Evolutionary conservation across 2,329 filamentous ascomycete species (phyloP).

Genomic region (Eutypa lata): DNA sequence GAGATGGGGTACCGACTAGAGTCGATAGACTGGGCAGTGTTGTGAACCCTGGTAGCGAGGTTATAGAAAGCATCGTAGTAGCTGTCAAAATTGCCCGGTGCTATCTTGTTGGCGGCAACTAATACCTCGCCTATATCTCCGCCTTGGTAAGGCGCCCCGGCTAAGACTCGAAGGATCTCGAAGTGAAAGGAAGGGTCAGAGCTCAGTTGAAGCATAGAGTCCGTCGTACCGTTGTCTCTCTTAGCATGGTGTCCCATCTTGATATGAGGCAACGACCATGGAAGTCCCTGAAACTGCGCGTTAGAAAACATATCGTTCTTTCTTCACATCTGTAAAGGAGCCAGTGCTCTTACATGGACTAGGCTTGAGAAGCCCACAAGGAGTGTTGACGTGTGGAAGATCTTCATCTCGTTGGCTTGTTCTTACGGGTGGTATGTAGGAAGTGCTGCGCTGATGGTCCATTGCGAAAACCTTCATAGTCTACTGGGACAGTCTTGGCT

Average conservation of each 20-base stretch:
- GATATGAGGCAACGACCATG: conserved; percentile 1
- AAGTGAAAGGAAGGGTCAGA: conserved; percentile 22
- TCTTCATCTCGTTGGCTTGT: conserved; percentile 5
- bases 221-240: conserved; percentile 8
- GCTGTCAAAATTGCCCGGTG: conserved; percentile 22
- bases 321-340: neutral
- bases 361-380: conserved; percentile 6
- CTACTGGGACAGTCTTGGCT: too few relatives aligned
- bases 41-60: conserved; percentile 18
- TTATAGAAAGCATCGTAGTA: conserved; percentile 19
- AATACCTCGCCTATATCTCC: conserved; percentile 26
- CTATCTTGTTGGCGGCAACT: conserved; percentile 22
- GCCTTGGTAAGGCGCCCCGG: conserved; percentile 20
- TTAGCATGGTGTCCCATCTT: conserved; percentile 1
- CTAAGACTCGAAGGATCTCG: conserved; percentile 20
- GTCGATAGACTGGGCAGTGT: conserved; percentile 15
- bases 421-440: too few relatives aligned
- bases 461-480: too few relatives aligned
- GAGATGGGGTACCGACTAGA: conserved; percentile 16
- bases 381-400: neutral
- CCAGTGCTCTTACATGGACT: conserved; percentile 4
- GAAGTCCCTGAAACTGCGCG: neutral
- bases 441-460: too few relatives aligned
- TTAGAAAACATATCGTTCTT: conserved; percentile 1
- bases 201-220: conserved; percentile 19